A percentile compares a stretch with the other conserved stretches of the same genome.
Evolutionary conservation across 495 filamentous ascomycete genomes (phyloP).

Genomic region (Penicillium lividum): DNA sequence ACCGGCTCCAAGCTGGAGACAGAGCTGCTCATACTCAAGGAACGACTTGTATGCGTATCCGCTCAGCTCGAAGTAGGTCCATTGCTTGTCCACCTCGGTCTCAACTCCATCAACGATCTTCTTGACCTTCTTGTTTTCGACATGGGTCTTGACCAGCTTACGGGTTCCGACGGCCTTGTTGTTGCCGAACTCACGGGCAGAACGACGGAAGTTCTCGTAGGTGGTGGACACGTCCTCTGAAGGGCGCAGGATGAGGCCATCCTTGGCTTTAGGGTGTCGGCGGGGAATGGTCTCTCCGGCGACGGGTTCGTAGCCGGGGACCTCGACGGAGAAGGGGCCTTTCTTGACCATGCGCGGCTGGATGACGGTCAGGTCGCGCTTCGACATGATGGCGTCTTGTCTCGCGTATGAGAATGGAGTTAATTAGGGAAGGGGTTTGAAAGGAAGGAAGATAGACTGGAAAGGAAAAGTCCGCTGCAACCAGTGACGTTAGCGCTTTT

Average conservation of each 20-base stretch:
- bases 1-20: constrained; percentile 72
- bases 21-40: constrained; percentile 80
- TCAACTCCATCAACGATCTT: constrained; percentile 92
- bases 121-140: constrained; percentile 95
- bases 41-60: constrained; percentile 85
- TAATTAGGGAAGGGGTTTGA: background rate
- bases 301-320: constrained; percentile 66
- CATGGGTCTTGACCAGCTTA: constrained; percentile 78
- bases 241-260: constrained; percentile 67
- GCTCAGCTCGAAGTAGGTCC: constrained; percentile 94
- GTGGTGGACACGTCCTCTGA: constrained; percentile 75
- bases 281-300: constrained; percentile 91
- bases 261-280: constrained; percentile 68
- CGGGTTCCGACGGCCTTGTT: constrained; percentile 81
- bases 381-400: constrained; percentile 30
- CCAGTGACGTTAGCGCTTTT: constrained; percentile 5
- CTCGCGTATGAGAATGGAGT: constrained; percentile 14
- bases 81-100: constrained; percentile 88
- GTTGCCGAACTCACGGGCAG: constrained; percentile 82
- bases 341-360: constrained; percentile 63
- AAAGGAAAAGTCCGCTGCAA: background rate
- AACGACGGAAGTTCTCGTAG: constrained; percentile 80
- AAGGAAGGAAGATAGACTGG: background rate
- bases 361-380: constrained; percentile 48
- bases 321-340: constrained; percentile 76